Evolutionary conservation across 768 basidiomycete species (phyloP), one percentile per base, ranked within the genome.

Genomic region (Leccinum rimulosum): DNA sequence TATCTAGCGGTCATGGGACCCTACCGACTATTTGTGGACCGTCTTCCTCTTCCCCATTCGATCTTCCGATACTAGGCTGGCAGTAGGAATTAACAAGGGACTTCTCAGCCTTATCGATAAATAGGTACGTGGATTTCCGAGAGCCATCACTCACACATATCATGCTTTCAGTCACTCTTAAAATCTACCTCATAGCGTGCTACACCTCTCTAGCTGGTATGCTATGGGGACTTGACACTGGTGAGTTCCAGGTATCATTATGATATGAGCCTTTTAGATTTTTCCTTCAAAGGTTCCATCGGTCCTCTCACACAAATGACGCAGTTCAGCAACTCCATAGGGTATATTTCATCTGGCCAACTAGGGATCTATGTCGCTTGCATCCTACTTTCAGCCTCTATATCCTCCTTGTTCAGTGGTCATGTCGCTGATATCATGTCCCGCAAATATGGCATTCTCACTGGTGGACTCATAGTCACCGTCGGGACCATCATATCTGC

Each of bases 231-330:
- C 60, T 72, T n/a, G 70, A 73, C 53, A 72, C 70, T 12, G 71
- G 70, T 65, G n/a, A 38, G 66, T 48, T 30, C 14, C 36, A 19
- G 12, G 22, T 17, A 3, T 38, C 14, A 30, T 12, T 43, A 15
- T 50, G 4, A 15, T 50, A 3, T 54, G 10, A 2, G 11, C 3
- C 5, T 11, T 14, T 25, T 28, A 50, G 19, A 50, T 54, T 27
- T 25, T 33, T 47, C 19, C 9, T 43, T 30, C 11, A 47, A 61
- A 70, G 70, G 65, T 36, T 72, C 72, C 9, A 77, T 80, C 19
- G 82, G 80, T 2, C 76, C 80, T 33, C 68, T 82, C 33, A 81
- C 75, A 3, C 74, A 78, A 36, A 83, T 82, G 82, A 59, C 71
- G 2, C 75, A 79, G 19, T 82, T 83, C 63, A 60, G 68, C 53